Percentiles rank a stretch among this genome's conserved stretches.
These are phyloP conservation scores for Fusarium torreyae DNA, from an alignment of 2,329 filamentous ascomycete genomes.

Conservation along the genomic window DNA sequence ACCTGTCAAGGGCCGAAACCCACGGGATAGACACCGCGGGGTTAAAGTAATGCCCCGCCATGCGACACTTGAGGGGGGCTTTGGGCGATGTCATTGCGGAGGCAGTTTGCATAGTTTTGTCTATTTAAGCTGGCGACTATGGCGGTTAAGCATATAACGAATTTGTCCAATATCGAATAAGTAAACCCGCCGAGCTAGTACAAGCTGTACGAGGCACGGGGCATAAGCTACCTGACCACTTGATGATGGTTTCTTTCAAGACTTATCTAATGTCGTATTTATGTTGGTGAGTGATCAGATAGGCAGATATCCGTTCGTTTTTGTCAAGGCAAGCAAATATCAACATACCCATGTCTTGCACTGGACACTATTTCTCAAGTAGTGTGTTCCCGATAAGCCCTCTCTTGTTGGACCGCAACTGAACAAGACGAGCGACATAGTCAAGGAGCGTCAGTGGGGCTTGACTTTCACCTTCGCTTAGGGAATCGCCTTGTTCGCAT, in stretches of 20 bases:
- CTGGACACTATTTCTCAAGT: neutral
- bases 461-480: conserved; percentile 10
- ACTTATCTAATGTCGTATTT: no score
- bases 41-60: conserved; percentile 26
- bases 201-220: neutral
- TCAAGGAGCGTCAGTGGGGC: conserved; percentile 22
- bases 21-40: conserved; percentile 20
- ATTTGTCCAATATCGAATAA: conserved; percentile 10
- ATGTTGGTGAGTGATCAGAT: no score
- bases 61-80: neutral
- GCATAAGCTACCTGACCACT: no score
- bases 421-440: neutral
- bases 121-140: conserved; percentile 25
- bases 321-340: neutral
- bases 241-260: no score
- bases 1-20: conserved; percentile 17
- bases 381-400: neutral
- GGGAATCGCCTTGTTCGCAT: conserved; percentile 36
- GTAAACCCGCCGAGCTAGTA: neutral
- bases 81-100: conserved; percentile 21
- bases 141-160: conserved; percentile 13
- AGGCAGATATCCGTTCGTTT: neutral
- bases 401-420: neutral
- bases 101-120: conserved; percentile 10
- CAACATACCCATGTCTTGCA: neutral